Base-by-base conservation (phyloP, 257 asterid species). In the Eustoma russellianum region DNA sequence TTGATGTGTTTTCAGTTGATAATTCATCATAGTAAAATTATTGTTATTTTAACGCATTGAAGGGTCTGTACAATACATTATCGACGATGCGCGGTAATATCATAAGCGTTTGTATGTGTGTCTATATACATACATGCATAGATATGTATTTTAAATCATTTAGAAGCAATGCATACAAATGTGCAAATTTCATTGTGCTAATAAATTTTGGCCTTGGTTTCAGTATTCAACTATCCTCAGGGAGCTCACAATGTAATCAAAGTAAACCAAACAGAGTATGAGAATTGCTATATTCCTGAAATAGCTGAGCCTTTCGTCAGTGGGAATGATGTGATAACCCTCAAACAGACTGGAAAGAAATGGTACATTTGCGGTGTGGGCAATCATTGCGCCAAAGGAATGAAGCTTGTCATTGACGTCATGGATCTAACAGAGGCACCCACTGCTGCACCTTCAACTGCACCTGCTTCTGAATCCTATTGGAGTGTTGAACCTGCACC, bases 391-490 rank as follows among this genome's bases (percentile, higher is more conserved):
- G 45, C 19, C 1, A 0, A 2, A 4, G 83, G 77, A 17, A 50
- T 66, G 82, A 79, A 76, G 70, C 64, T 80, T 17, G 69, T 35
- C 62, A 72, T 80, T 11, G 68, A 58, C 5, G 66, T 80, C 33
- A 40, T 35, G 52, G 47, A 35, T n/a, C 8, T 49, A 7, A 10
- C 9, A 1, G 35, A 13, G 2, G 33, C 49, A 33, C 59, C 63
- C 0, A 3, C 56, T 7, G 54, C 69, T 0, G 30, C 75, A n/a
- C n/a, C n/a, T n/a, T n/a, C n/a, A n/a, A n/a, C n/a, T n/a, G n/a
- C n/a, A 16, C 64, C 70, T 1, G 10, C 1, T 30, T 15, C 64
- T 0, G 14, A 16, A 8, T 1, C 41, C 43, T 38, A 38, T 38
- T 38, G 30, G 30, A 4, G 30, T 0, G 3, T 24, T 24, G 30